Percentiles rank a stretch among this genome's conserved stretches.
phyloP scores from a whole-genome alignment of 1,284 basidiomycete genomes.

The Trichosporon asahii region DNA sequence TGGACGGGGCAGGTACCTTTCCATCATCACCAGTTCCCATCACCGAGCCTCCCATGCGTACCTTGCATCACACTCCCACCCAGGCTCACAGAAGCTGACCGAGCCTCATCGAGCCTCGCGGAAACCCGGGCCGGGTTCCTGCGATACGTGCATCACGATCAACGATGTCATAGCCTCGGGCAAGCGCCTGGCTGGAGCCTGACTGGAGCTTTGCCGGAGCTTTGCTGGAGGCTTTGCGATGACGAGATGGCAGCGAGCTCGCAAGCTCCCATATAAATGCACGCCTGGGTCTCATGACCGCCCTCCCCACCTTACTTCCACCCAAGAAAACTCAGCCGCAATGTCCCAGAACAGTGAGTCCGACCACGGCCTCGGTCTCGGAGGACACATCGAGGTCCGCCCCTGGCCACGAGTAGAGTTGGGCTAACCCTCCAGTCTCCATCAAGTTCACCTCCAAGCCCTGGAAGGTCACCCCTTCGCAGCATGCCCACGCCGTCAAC shows the following conservation, averaged over 20 bases:
- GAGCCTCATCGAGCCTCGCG: not conserved
- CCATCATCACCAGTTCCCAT: not conserved
- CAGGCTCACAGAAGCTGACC: not conserved
- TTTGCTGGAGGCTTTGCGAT: not conserved
- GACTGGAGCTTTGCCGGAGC: no score
- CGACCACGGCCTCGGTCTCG: not conserved
- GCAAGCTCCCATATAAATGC: not conserved
- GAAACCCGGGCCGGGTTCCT: not conserved
- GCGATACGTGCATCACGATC: not conserved
- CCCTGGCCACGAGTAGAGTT: not conserved
- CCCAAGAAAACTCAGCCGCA: not conserved
- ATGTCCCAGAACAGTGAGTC: not conserved
- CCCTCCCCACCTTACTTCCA: not conserved
- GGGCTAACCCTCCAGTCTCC: not conserved
- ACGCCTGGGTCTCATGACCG: not conserved
- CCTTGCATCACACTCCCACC: not conserved
- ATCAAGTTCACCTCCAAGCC: slow-evolving; percentile 9
- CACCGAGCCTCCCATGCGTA: not conserved
- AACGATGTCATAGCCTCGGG: not conserved
- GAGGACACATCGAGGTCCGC: not conserved
- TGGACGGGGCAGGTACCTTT: not conserved
- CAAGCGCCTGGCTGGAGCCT: no score
- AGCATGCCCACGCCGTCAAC: not conserved
- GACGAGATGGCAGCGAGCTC: not conserved
- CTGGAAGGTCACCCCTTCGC: not conserved